These are phyloP conservation scores for Antitrichia curtipendula DNA, from an alignment of 225 moss, liverwort and hornwort genomes.

Conservation along the genomic window DNA sequence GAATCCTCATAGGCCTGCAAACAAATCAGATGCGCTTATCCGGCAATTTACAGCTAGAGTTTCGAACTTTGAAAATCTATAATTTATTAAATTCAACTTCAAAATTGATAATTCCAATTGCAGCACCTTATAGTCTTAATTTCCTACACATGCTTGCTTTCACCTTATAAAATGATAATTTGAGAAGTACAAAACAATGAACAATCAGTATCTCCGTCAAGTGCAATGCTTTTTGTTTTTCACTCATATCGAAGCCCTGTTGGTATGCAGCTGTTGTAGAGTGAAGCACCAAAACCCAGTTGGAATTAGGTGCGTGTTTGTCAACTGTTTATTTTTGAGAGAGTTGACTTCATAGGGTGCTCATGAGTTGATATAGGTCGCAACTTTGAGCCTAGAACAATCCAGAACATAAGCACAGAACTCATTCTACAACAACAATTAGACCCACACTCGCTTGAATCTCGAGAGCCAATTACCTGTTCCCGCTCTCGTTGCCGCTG, in stretches of 20 bases:
- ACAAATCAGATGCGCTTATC: not conserved
- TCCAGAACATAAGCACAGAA: not conserved
- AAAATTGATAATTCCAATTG: not conserved
- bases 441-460: not conserved
- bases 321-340: not conserved
- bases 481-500: conserved; percentile 78
- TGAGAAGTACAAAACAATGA: not conserved
- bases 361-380: not conserved
- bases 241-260: not conserved
- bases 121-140: not conserved
- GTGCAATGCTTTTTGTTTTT: not conserved
- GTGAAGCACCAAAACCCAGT: not conserved
- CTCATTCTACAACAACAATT: not conserved
- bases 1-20: conserved; percentile 86
- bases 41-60: not conserved
- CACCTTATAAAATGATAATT: not conserved
- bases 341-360: not conserved
- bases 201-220: not conserved
- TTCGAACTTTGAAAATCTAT: not conserved
- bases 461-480: conserved; percentile 28
- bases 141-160: too few relatives aligned
- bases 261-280: not conserved
- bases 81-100: not conserved
- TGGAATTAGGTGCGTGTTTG: too few relatives aligned
- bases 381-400: not conserved